A percentile compares a stretch with the other conserved stretches of the same genome.
Conservation (phyloP, 768 basidiomycete genomes). For the Podaxis sp. region DNA sequence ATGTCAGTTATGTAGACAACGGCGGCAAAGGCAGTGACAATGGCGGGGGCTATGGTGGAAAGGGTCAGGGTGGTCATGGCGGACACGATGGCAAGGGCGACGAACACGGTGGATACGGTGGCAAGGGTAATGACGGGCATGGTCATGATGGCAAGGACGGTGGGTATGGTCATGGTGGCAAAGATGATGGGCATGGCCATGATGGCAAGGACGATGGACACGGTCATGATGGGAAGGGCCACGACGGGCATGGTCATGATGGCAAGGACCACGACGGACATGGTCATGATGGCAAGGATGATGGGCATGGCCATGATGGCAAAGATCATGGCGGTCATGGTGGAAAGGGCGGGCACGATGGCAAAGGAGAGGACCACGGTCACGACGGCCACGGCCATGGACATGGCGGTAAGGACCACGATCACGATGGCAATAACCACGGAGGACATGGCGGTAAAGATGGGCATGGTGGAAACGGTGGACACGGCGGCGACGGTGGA, state of each 20-base stretch:
- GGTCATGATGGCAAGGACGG: not conserved
- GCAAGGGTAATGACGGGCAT: not conserved
- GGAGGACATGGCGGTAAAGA: not conserved
- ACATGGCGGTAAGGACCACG: not conserved
- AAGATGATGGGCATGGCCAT: not conserved
- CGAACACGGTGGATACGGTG: not conserved
- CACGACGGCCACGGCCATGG: not conserved
- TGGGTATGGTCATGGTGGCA: not conserved
- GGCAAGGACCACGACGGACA: not conserved
- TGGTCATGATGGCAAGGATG: not conserved
- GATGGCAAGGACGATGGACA: not conserved
- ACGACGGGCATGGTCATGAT: too few relatives aligned
- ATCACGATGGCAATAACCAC: not conserved
- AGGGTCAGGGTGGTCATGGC: too few relatives aligned
- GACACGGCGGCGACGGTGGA: not conserved
- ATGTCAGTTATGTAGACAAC: too few relatives aligned
- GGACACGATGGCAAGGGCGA: too few relatives aligned
- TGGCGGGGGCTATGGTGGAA: too few relatives aligned
- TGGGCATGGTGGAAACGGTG: not conserved
- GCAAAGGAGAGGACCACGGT: not conserved
- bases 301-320: not conserved
- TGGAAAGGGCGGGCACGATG: not conserved
- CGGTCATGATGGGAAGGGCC: not conserved
- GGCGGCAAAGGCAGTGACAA: too few relatives aligned
- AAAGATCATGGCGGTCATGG: not conserved